Evolutionary conservation across 805 yeast species (phyloP), one percentile per base, ranked within the genome.

Genomic region (Grigorovia humatica): DNA sequence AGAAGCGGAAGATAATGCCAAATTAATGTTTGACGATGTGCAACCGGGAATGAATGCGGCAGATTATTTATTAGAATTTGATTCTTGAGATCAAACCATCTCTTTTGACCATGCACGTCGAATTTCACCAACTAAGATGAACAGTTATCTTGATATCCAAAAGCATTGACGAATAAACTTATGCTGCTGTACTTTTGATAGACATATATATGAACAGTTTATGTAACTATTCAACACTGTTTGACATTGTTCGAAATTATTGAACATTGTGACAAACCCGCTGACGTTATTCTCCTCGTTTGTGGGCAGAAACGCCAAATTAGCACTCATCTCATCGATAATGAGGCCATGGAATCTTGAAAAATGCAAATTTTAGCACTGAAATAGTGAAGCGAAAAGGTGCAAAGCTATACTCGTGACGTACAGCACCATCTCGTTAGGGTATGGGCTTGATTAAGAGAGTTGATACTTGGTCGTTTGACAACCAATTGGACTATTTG

Each of bases 401-500:
- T 32, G 15, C 9, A 32, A 32, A 9, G n/a, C n/a, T n/a, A n/a
- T n/a, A n/a, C n/a, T n/a, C n/a, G n/a, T n/a, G n/a, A n/a, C 5
- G 4, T 9, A 9, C 41, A 35, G 15, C 8, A 15, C 8, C n/a
- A 2, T 38, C 17, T 13, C 18, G 15, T 13, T 8, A n/a, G 2
- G 9, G 8, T 8, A 66, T 66, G 70, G 69, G 70, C 3, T 51
- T 65, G 23, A 65, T 66, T 29, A 66, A 60, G 48, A 59, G 59
- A 32, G 69, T 66, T 11, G 59, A 61, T 5, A 59, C 62, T 12
- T 65, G 70, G 67, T 59, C 69, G 2, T 60, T 58, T 23, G 68
- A 63, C 49, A 62, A 58, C 15, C 51, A 57, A 48, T 51, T 64
- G 27, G 70, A 66, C 51, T 68, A 67, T 59, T 66, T 86, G 12